These are phyloP conservation scores for Aspergillus caelatus DNA, from an alignment of 2,329 filamentous ascomycete genomes.

Conservation along the genomic window DNA sequence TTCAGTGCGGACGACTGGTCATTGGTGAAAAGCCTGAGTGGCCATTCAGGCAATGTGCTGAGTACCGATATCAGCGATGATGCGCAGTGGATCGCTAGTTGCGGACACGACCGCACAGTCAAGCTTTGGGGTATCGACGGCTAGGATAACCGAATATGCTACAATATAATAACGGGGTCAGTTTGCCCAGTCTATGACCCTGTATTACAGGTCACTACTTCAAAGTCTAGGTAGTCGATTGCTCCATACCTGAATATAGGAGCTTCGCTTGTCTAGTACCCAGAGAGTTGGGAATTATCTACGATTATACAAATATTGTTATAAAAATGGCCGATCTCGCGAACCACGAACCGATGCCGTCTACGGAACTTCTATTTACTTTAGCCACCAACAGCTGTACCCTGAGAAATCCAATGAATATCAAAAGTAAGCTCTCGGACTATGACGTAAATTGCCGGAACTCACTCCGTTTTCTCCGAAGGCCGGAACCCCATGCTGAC, in stretches of 20 bases:
- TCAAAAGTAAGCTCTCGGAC: slow-evolving; percentile 1
- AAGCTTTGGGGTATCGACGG: slow-evolving; percentile 89
- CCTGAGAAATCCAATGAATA: not conserved
- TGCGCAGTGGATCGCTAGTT: slow-evolving; percentile 89
- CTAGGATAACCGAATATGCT: slow-evolving; percentile 27
- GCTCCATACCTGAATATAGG: not conserved
- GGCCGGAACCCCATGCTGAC: slow-evolving; percentile 2
- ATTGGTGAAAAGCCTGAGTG: slow-evolving; percentile 80
- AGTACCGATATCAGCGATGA: slow-evolving; percentile 87
- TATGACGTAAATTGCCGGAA: slow-evolving; percentile 9
- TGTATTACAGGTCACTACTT: not conserved
- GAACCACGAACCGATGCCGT: not conserved
- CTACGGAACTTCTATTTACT: not conserved
- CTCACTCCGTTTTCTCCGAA: not conserved
- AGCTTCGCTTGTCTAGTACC: not conserved
- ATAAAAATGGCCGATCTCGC: not conserved
- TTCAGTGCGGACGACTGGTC: slow-evolving; percentile 98
- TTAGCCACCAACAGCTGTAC: not conserved
- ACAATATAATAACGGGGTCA: not conserved
- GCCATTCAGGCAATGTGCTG: slow-evolving; percentile 88
- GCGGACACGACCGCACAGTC: slow-evolving; percentile 90
- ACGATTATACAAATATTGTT: not conserved
- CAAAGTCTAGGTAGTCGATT: not conserved
- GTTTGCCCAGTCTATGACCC: not conserved
- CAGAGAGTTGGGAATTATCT: not conserved